A percentile compares a stretch with the other conserved stretches of the same genome.
These are phyloP conservation scores for Fusarium sp. DNA, from an alignment of 2,329 filamentous ascomycete species.

Conservation along the genomic window DNA sequence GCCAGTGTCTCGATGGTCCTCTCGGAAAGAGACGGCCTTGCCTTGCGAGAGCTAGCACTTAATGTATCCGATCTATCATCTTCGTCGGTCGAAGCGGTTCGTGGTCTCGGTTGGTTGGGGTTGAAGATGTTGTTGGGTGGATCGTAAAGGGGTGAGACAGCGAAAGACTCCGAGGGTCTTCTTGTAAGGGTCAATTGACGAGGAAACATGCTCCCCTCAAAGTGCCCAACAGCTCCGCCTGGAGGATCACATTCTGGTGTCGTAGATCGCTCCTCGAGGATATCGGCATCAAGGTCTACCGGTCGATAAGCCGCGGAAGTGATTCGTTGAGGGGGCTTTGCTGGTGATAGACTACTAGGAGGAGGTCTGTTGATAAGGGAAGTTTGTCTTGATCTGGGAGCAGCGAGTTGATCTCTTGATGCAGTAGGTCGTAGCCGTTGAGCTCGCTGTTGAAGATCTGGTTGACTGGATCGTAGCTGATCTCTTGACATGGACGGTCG, in stretches of 20 bases:
- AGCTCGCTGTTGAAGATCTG: constrained; percentile 50
- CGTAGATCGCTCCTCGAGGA: constrained; percentile 43
- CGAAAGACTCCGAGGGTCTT: constrained; percentile 47
- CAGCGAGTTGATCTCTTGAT: constrained; percentile 55
- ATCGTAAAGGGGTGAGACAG: constrained; percentile 42
- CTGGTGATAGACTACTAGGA: constrained; percentile 30
- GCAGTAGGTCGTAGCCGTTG: constrained; percentile 55
- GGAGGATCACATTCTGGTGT: constrained; percentile 43
- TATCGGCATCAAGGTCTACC: constrained; percentile 30
- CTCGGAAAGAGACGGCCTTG: constrained; percentile 76
- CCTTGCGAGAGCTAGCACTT: constrained; percentile 44
- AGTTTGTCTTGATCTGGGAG: constrained; percentile 40
- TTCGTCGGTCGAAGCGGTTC: constrained; percentile 40
- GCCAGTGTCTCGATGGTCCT: constrained; percentile 88
- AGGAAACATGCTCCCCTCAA: constrained; percentile 42
- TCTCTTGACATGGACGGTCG: constrained; percentile 56
- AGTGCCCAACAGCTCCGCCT: constrained; percentile 36
- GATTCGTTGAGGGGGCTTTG: constrained; percentile 30
- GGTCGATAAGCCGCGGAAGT: constrained; percentile 41
- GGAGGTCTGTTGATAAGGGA: constrained; percentile 37
- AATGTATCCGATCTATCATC: constrained; percentile 35
- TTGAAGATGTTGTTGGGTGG: constrained; percentile 35
- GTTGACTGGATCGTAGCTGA: constrained; percentile 48
- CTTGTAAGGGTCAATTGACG: constrained; percentile 49
- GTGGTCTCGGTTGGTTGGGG: constrained; percentile 24